Base-by-base conservation (phyloP, 2,329 filamentous ascomycete genomes). In the Arthrobotrys iridis region DNA sequence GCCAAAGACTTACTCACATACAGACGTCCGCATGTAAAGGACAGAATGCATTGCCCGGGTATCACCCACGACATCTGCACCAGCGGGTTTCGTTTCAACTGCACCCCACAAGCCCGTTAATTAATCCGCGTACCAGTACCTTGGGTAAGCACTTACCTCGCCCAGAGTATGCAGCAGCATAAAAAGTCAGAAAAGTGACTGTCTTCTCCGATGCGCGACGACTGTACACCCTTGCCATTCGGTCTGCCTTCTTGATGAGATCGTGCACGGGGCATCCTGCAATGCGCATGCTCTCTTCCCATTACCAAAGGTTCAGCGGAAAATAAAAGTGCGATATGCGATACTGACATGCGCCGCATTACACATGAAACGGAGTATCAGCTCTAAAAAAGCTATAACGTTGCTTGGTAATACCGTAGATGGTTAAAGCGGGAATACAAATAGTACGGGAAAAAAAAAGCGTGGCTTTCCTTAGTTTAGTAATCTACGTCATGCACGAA, bases 1-100 rank as follows among this genome's bases (percentile, higher is more conserved):
- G 37, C 15, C 35, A 6, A 18, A 33, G n/a, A 7, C 28, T 6
- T 55, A 37, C 50, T 20, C 20, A 43, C 35, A 40, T 40, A 40
- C 11, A 15, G n/a, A 15, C 37, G 4, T 33, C n/a, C 28, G 33
- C 46, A 33, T 35, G 46, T 22, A 35, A 37, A 52, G 24, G n/a
- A 28, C 24, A 48, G 11, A 33, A 55, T 55, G 48, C 48, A 55
- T 24, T 37, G 35, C 26, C 46, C 46, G 24, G 35, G 50, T 55
- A 55, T 37, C 50, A 35, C 28, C 48, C 48, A 55, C 28, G 28
- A 55, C 35, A 55, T 24, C 46, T 37, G 50, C 50, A 52, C 46
- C 46, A 50, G 26, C 46, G 46, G 46, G 62, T 65, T 65, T 65
- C 62, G 63, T 67, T 67, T 67, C 63, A 67, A 68, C 64, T 68